Evolutionary conservation across 2,329 filamentous ascomycete genomes (phyloP), one percentile per base, ranked within the genome.

Genomic region (Dothideomycetes sp.): DNA sequence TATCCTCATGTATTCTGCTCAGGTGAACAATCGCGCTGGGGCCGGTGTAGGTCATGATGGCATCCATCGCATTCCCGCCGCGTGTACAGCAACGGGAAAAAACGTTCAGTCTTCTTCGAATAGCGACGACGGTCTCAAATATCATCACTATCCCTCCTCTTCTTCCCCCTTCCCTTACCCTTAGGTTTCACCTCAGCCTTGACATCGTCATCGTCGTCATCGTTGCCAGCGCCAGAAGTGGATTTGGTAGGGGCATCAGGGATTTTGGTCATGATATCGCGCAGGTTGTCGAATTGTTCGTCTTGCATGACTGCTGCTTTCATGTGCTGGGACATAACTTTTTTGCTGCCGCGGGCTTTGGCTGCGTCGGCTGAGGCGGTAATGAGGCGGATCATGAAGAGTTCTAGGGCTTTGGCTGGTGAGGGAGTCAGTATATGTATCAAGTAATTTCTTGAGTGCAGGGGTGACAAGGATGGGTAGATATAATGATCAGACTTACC

Each of bases 311-410:
- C 81, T 9, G 91, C 89, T 47, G 84, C 78, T 66, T 96, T 96
- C 49, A 98, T 73, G 72, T 96, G 94, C 41, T 80, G 72, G 2
- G 88, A 85, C 12, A 86, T 87, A 49, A 98, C 84, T 48, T 88
- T 78, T 65, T 94, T 95, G 0, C 85, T 88, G 4, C 58, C 84
- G 85, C 45, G 81, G 75, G 38, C 16, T 32, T 44, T 46, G 24
- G 46, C 46, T 29, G 42, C 39, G 22, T 82, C 77, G 35, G 91
- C 87, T 42, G 88, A 87, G 58, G 88, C 89, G 19, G 80, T 80
- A 45, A 96, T 89, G 41, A 98, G 73, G 31, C 85, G 81, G 47
- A 96, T 86, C 91, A 98, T 98, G 59, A 98, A 98, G 7, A 98
- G 72, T 64, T 98, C 91, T 5, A 98, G 72, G 12, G 91, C 91